Evolutionary conservation across 2,329 filamentous ascomycete species (phyloP).

Genomic region (Tolypocladium tundrense): DNA sequence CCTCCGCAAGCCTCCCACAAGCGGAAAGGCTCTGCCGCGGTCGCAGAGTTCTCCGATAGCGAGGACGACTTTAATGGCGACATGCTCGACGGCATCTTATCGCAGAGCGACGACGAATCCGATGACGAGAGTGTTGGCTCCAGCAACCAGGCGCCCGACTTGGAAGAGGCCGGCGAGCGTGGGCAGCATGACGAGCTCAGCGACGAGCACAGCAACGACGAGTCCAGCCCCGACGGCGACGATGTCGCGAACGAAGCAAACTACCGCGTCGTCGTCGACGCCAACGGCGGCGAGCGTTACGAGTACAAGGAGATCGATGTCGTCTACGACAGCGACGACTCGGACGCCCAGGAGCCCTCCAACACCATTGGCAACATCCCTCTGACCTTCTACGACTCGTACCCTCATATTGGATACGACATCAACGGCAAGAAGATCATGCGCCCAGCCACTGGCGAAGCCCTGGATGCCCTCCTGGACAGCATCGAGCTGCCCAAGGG

Average conservation of each 20-base stretch:
- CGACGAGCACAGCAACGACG: constrained; percentile 21
- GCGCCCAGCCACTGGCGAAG: constrained; percentile 87
- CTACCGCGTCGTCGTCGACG: constrained; percentile 57
- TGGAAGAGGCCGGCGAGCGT: not conserved
- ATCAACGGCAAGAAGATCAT: constrained; percentile 98
- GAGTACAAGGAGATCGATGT: constrained; percentile 91
- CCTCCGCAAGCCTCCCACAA: constrained; percentile 34
- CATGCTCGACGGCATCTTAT: constrained; percentile 44
- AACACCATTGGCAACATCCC: constrained; percentile 97
- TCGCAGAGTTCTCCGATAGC: constrained; percentile 32
- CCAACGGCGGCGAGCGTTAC: constrained; percentile 83
- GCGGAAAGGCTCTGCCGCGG: constrained; percentile 52
- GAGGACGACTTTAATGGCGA: constrained; percentile 51
- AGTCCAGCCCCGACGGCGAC: not conserved
- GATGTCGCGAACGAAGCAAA: not conserved
- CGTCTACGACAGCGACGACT: constrained; percentile 92
- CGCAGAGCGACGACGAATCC: constrained; percentile 31
- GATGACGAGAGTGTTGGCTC: constrained; percentile 13
- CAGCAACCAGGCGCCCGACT: constrained; percentile 6
- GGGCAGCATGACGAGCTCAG: constrained; percentile 14
- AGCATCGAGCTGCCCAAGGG: constrained; percentile 96
- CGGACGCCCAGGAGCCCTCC: constrained; percentile 63
- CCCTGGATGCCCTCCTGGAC: constrained; percentile 84
- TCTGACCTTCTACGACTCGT: constrained; percentile 90
- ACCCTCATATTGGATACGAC: constrained; percentile 96